phyloP scores from a whole-genome alignment of 2,329 filamentous ascomycete species.

The Metarhizium sp. region DNA sequence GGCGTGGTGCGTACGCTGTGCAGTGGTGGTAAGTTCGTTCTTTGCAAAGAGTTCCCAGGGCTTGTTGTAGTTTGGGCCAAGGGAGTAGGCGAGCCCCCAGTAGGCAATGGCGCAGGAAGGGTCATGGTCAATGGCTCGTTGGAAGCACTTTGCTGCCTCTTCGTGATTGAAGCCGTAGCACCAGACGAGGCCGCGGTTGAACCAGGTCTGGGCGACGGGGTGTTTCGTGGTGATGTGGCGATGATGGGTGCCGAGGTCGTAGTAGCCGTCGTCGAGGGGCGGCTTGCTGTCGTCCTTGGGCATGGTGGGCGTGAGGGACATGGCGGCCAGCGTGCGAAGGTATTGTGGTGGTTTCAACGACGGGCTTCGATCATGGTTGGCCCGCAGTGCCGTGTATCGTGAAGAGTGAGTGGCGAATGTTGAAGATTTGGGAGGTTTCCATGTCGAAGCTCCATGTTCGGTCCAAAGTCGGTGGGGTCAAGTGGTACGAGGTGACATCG shows the following conservation, averaged over 20 bases:
- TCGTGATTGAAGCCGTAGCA: constrained; percentile 69
- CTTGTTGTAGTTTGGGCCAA: constrained; percentile 71
- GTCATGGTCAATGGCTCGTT: constrained; percentile 47
- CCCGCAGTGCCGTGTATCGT: too few species aligned
- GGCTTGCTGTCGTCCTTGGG: neutral
- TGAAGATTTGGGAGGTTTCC: too few species aligned
- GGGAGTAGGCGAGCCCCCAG: constrained; percentile 61
- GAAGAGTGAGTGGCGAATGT: too few species aligned
- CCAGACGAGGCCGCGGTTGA: constrained; percentile 65
- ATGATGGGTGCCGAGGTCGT: constrained; percentile 52
- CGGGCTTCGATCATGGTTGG: too few species aligned
- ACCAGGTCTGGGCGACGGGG: constrained; percentile 52
- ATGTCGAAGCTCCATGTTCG: too few species aligned
- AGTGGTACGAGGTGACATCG: too few species aligned
- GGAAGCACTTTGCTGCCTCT: constrained; percentile 57
- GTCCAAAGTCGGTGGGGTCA: too few species aligned
- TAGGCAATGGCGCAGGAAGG: constrained; percentile 50
- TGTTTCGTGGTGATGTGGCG: constrained; percentile 45
- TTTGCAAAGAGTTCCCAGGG: constrained; percentile 64
- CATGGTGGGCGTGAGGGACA: neutral
- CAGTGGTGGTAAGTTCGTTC: constrained; percentile 42
- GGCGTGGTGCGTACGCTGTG: constrained; percentile 26
- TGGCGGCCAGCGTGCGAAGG: neutral
- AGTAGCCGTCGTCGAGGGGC: constrained; percentile 25
- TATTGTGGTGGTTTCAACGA: neutral